Evolutionary conservation across 495 filamentous ascomycete species (phyloP).

Genomic region (Tirmania nivea): DNA sequence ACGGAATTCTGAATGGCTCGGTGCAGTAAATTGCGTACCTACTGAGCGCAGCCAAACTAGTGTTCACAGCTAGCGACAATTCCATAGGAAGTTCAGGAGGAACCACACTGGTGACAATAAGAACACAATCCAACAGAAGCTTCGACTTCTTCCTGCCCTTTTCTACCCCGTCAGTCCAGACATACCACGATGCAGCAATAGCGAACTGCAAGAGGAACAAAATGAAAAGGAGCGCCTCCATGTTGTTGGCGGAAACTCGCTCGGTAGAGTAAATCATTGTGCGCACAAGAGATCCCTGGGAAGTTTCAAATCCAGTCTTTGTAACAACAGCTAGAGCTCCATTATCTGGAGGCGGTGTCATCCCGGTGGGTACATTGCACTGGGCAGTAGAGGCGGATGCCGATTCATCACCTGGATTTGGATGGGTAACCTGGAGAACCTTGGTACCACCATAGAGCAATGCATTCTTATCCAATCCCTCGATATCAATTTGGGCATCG

Average conservation of each 20-base stretch:
- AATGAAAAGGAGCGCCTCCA: conserved; percentile 85
- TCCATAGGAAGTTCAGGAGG: conserved; percentile 98
- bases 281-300: conserved; percentile 86
- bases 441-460: conserved; percentile 96
- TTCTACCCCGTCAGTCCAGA: conserved; percentile 87
- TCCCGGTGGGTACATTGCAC: conserved; percentile 37
- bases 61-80: conserved; percentile 90
- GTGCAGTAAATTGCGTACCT: conserved; percentile 96
- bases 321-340: conserved; percentile 85
- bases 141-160: conserved; percentile 93
- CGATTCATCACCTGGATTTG: conserved; percentile 47
- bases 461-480: conserved; percentile 86
- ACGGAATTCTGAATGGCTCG: conserved; percentile 97
- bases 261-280: conserved; percentile 99
- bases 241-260: conserved; percentile 91
- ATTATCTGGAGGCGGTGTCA: conserved; percentile 54
- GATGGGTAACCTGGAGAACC: conserved; percentile 83
- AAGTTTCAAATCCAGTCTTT: conserved; percentile 97
- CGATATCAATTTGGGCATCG: conserved; percentile 65
- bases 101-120: conserved; percentile 94
- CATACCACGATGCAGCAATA: conserved; percentile 97
- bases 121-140: conserved; percentile 85
- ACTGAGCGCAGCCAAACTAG: conserved; percentile 85
- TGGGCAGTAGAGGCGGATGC: conserved; percentile 35
- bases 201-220: conserved; percentile 92